Base-by-base conservation (phyloP, 2,329 filamentous ascomycete species). In the Onygenales sp. region DNA sequence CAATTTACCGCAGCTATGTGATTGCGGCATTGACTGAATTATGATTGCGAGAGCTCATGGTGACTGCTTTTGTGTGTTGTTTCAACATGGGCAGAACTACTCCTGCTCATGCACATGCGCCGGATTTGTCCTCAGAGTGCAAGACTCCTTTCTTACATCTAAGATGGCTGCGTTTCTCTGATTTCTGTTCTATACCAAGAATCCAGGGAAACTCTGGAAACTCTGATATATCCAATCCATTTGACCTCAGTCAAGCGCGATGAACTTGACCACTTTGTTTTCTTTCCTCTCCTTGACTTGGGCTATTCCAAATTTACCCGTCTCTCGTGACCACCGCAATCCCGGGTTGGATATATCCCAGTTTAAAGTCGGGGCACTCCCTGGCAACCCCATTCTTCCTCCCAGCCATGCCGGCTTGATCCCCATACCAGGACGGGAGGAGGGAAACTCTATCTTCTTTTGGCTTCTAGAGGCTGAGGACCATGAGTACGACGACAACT, bases 401-500 rank as follows among this genome's bases (percentile, higher is more conserved):
- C 42, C 57, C 32, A 70, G 63, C 54, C 70, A 66, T 68, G 65
- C 68, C 54, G 67, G 67, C 27, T 61, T 63, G 33, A 53, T 70
- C 37, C 59, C 62, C 17, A 60, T 70, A 27, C 66, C 65, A 2
- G 61, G 59, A 6, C 54, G 55, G 6, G 49, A 60, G 10, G 42
- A 57, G 9, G 67, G 63, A 13, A 68, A 68, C 45, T 54, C 62
- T 9, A 55, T 70, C 13, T 71, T 71, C 52, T 71, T 70, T 47
- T 70, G 67, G 67, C 56, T 70, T 3, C 67, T 70, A 51, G 55
- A 67, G 50, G 51, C 66, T 14, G 66, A 70, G 53, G 55, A 66
- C 21, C 27, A 47, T 6, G 45, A 45, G 7, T 64, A 68, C 13
- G 60, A 67, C 54, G 62, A 69, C 17, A 62, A 68, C 21, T 50